phyloP scores from a whole-genome alignment of 495 filamentous ascomycete genomes.

The Emericellopsis terricola region DNA sequence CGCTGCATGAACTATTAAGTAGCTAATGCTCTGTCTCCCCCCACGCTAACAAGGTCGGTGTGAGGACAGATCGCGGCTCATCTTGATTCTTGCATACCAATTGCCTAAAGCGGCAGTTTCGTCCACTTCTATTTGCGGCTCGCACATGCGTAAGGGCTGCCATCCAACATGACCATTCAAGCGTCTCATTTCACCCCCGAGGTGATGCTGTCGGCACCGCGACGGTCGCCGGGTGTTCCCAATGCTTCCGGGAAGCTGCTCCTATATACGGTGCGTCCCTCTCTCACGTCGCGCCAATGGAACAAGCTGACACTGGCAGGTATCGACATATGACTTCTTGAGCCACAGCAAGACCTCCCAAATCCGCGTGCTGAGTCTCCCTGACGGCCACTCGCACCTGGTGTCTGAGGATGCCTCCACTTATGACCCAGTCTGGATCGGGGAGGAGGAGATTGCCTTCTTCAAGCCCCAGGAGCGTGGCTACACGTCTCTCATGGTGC shows the following conservation, averaged over 20 bases:
- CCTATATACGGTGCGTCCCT: conserved; percentile 44
- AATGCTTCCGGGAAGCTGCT: conserved; percentile 52
- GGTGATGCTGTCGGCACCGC: conserved; percentile 71
- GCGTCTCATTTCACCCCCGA: conserved; percentile 58
- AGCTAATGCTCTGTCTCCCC: no score
- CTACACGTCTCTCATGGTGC: conserved; percentile 43
- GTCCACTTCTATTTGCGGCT: no score
- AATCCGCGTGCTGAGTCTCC: conserved; percentile 57
- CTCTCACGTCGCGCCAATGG: no score
- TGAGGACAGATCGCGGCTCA: no score
- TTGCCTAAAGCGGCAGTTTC: no score
- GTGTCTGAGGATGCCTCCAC: conserved; percentile 44
- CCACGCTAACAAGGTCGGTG: no score
- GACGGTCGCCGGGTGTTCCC: conserved; percentile 58
- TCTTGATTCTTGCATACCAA: no score
- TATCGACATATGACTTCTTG: conserved; percentile 68
- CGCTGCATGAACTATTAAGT: no score
- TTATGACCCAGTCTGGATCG: conserved; percentile 64
- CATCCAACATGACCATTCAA: conserved; percentile 39
- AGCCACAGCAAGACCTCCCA: conserved; percentile 56
- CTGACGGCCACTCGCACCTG: conserved; percentile 43
- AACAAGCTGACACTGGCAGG: conserved; percentile 4
- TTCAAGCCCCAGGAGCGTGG: conserved; percentile 47
- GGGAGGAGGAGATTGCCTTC: conserved; percentile 45
- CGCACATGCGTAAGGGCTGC: no score